Evolutionary conservation across 495 filamentous ascomycete genomes (phyloP).

Genomic region (Aspergillus panamensis): DNA sequence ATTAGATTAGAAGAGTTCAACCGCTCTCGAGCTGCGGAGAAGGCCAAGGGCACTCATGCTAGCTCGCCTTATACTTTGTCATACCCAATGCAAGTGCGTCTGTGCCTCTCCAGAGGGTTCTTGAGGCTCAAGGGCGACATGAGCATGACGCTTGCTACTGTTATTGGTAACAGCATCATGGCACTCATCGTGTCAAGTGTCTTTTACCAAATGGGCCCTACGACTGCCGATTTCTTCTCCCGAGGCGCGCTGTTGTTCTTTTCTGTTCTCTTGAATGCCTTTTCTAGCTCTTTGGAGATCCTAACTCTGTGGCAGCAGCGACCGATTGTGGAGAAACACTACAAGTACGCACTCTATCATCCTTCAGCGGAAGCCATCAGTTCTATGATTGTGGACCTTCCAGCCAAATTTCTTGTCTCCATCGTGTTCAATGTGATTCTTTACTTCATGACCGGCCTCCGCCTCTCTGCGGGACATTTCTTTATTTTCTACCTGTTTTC

Average conservation of each 20-base stretch:
- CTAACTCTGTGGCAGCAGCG: constrained; percentile 82
- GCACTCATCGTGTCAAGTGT: constrained; percentile 75
- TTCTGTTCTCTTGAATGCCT: constrained; percentile 80
- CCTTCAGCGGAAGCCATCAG: constrained; percentile 83
- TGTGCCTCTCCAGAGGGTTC: constrained; percentile 76
- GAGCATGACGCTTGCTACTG: constrained; percentile 61
- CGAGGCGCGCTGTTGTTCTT: constrained; percentile 87
- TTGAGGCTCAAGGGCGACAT: constrained; percentile 64
- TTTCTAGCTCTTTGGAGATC: constrained; percentile 71
- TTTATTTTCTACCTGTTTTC: constrained; percentile 76
- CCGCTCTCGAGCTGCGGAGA: constrained; percentile 56
- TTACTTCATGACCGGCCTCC: constrained; percentile 84
- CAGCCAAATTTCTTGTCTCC: constrained; percentile 53
- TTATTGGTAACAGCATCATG: constrained; percentile 73
- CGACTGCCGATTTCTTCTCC: constrained; percentile 69
- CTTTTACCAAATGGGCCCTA: constrained; percentile 67
- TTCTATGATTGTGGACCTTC: constrained; percentile 78
- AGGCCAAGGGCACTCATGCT: constrained; percentile 51
- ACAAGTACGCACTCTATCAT: constrained; percentile 87
- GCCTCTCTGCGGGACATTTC: constrained; percentile 73
- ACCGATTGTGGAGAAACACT: constrained; percentile 89
- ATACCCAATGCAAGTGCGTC: constrained; percentile 61
- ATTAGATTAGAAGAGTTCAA: constrained; percentile 65
- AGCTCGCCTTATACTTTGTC: constrained; percentile 78
- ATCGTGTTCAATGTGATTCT: constrained; percentile 65